Base-by-base conservation (phyloP, 2,329 filamentous ascomycete species). In the Colletotrichum echinochloae region DNA sequence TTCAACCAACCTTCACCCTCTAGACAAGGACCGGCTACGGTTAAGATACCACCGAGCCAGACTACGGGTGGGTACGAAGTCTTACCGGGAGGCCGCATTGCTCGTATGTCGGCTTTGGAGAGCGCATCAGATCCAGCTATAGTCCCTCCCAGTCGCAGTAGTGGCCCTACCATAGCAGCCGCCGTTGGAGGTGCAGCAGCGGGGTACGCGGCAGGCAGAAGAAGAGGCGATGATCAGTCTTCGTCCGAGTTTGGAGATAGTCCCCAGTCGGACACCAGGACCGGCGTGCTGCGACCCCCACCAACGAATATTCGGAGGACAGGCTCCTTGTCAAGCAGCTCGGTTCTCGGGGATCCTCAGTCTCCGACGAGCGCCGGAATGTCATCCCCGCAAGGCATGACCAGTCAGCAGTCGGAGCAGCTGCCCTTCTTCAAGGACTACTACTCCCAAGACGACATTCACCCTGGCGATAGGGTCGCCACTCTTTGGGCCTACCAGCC, bases 361-460 rank as follows among this genome's bases (percentile, higher is more conserved):
- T 97, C 94, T 12, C 94, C 94, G 8, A 87, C 85, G 69, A 94
- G 88, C 78, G 91, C 86, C 33, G 90, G 87, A 55, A 91, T 93
- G 81, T 97, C 95, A 3, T 98, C 95, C 4, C 94, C 94, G 0
- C 92, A 92, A 76, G 94, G 92, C 33, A 83, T 95, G 72, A 89
- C 91, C 30, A 97, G 94, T 76, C 94, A 95, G 70, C 94, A 98
- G 79, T 98, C 95, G 0, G 96, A 99, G 81, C 96, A 98, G 80
- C 84, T 99, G 64, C 91, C 93, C 5, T 97, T 94, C 78, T 99
- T 99, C 89, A 97, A 97, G 79, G 96, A 99, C 80, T 99, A 99
- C 81, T 99, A 99, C 79, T 98, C 95, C 2, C 92, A 95, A 75
- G 96, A 98, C 76, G 95, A 98, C 76, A 97, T 99, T 68, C 94